A percentile compares a stretch with the other conserved stretches of the same genome.
Conservation (phyloP, 2,329 filamentous ascomycete species). For the Massarina eburnea region DNA sequence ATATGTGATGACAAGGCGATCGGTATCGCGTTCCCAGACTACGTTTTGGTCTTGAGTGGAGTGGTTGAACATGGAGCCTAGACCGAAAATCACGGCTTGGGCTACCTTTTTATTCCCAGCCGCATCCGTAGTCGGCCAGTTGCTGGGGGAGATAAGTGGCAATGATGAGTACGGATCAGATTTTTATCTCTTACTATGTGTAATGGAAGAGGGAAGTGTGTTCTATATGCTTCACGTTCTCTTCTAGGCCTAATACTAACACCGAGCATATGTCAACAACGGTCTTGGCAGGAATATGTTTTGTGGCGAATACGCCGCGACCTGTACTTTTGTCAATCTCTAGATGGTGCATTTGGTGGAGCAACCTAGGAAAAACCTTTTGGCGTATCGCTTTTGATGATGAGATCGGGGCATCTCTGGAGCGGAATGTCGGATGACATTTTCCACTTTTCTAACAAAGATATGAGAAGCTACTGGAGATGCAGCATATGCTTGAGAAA, state of each 20-base stretch:
- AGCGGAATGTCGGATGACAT: slow-evolving; percentile 30
- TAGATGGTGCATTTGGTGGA: slow-evolving; percentile 1
- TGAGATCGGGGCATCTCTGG: slow-evolving; percentile 45
- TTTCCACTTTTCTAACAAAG: no score
- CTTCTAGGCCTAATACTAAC: slow-evolving; percentile 50
- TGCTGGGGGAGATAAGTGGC: slow-evolving; percentile 31
- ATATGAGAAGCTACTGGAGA: no score
- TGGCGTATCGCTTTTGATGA: slow-evolving; percentile 52
- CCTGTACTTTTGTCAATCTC: slow-evolving; percentile 39
- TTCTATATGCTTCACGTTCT: slow-evolving; percentile 53
- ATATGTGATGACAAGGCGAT: slow-evolving; percentile 51
- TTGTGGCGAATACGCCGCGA: slow-evolving; percentile 55
- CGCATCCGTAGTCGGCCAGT: slow-evolving; percentile 44
- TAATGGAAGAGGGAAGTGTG: slow-evolving; percentile 58
- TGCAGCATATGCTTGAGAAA: no score
- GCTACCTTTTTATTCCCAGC: slow-evolving; percentile 38
- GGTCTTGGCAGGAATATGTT: slow-evolving; percentile 50
- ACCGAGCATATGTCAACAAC: slow-evolving; percentile 57
- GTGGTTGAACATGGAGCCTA: slow-evolving; percentile 63
- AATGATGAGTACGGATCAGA: background rate
- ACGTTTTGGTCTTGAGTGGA: slow-evolving; percentile 56
- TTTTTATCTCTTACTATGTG: slow-evolving; percentile 51
- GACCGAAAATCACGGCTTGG: slow-evolving; percentile 57
- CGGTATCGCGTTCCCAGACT: slow-evolving; percentile 55
- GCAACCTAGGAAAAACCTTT: slow-evolving; percentile 55